These are phyloP conservation scores for Steccherinum ochraceum DNA, from an alignment of 768 basidiomycete species.

Conservation along the genomic window DNA sequence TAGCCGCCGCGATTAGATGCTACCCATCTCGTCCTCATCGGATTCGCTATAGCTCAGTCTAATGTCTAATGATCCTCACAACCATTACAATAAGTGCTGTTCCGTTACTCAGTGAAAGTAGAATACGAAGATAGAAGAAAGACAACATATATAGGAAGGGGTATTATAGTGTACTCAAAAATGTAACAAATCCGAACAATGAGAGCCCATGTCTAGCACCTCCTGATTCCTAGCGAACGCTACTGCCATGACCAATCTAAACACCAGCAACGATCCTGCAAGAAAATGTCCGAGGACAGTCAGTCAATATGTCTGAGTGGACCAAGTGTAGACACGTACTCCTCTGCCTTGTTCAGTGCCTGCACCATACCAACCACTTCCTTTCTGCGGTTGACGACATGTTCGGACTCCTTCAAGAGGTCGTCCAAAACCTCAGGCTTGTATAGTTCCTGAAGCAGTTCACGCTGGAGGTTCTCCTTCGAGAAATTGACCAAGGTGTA, in stretches of 20 bases:
- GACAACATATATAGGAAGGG: conserved; percentile 4
- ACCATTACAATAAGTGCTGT: too few species aligned
- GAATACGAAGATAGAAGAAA: too few species aligned
- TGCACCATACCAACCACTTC: conserved; percentile 91
- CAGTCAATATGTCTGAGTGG: conserved; percentile 12
- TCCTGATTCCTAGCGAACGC: background rate
- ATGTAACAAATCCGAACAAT: background rate
- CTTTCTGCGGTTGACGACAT: conserved; percentile 83
- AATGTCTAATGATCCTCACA: too few species aligned
- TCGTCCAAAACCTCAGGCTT: conserved; percentile 95
- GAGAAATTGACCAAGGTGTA: conserved; percentile 87
- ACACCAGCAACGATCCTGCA: conserved; percentile 61
- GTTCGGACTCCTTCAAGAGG: conserved; percentile 90
- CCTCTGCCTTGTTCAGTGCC: conserved; percentile 95
- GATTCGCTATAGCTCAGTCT: too few species aligned
- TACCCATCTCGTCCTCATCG: too few species aligned
- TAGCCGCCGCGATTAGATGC: too few species aligned
- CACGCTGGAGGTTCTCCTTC: conserved; percentile 92
- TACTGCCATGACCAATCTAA: conserved; percentile 14
- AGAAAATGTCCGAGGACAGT: too few species aligned
- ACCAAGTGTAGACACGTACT: conserved; percentile 62
- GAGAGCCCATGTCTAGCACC: background rate
- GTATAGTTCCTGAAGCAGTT: conserved; percentile 93
- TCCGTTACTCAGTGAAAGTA: too few species aligned
- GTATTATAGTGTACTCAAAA: conserved; percentile 12